phyloP scores from a whole-genome alignment of 2,329 filamentous ascomycete species.

The Aspergillus glaucus region DNA sequence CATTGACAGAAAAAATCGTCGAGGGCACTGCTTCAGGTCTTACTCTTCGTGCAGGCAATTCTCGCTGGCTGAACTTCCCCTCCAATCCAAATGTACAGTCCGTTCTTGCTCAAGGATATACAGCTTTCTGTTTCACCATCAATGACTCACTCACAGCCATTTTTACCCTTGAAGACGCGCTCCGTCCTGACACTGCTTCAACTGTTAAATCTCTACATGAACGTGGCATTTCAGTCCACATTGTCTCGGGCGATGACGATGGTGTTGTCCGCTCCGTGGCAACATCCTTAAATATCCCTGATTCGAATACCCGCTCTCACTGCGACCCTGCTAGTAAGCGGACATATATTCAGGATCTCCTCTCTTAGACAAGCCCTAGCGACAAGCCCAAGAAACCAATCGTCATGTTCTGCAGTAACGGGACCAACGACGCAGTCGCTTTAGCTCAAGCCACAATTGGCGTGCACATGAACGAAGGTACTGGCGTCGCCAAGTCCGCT shows the following conservation, averaged over 20 bases:
- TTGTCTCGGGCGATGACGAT: slow-evolving; percentile 53
- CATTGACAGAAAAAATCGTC: slow-evolving; percentile 26
- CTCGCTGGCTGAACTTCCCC: slow-evolving; percentile 29
- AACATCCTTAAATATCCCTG: no score
- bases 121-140: slow-evolving; percentile 53
- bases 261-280: slow-evolving; percentile 47
- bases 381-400: slow-evolving; percentile 18
- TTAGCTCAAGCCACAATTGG: slow-evolving; percentile 66
- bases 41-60: slow-evolving; percentile 22
- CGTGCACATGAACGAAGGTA: slow-evolving; percentile 58
- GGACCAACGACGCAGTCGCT: slow-evolving; percentile 71
- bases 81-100: slow-evolving; percentile 24
- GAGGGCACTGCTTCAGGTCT: slow-evolving; percentile 13
- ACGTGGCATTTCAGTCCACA: slow-evolving; percentile 46
- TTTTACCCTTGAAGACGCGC: slow-evolving; percentile 45
- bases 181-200: slow-evolving; percentile 46
- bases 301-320: slow-evolving; percentile 36
- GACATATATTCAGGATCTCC: slow-evolving; percentile 43
- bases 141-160: slow-evolving; percentile 38
- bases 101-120: slow-evolving; percentile 39
- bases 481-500: slow-evolving; percentile 60
- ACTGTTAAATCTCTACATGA: slow-evolving; percentile 47
- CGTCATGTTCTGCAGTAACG: slow-evolving; percentile 68
- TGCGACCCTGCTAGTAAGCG: slow-evolving; percentile 51
- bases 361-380: slow-evolving; percentile 1